Evolutionary conservation across 2,329 filamentous ascomycete genomes (phyloP).

Genomic region (Pseudogymnoascus sp.): DNA sequence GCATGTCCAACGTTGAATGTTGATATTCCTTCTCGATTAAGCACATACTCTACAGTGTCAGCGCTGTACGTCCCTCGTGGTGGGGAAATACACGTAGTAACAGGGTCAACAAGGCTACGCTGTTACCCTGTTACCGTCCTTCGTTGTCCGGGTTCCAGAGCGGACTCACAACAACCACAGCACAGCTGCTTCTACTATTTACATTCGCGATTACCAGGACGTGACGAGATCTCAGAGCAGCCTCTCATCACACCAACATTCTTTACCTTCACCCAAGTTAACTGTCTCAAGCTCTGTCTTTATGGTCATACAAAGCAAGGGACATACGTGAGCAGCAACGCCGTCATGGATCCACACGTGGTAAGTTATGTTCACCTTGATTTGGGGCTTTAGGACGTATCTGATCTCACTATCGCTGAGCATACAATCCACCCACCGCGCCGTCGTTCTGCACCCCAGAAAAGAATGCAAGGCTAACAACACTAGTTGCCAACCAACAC

Average conservation of each 20-base stretch:
- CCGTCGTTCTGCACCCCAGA: background rate
- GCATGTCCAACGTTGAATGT: background rate
- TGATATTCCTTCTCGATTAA: background rate
- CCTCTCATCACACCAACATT: background rate
- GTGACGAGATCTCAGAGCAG: background rate
- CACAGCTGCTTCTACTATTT: background rate
- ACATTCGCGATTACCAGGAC: background rate
- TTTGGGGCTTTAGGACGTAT: background rate
- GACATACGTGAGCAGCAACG: background rate
- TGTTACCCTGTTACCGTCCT: conserved; percentile 33
- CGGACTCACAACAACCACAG: conserved; percentile 33
- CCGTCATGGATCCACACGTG: background rate
- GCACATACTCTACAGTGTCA: background rate
- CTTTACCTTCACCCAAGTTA: background rate
- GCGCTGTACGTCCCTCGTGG: background rate
- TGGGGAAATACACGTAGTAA: conserved; percentile 3
- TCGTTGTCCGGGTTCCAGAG: conserved; percentile 25
- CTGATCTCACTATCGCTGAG: background rate
- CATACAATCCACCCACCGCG: background rate
- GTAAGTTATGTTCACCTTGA: background rate
- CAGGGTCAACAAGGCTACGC: conserved; percentile 5
- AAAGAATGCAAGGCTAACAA: conserved; percentile 1
- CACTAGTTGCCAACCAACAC: background rate
- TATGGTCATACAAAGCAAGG: background rate
- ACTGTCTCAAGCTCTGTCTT: background rate